A percentile compares a stretch with the other conserved stretches of the same genome.
Conservation (phyloP, 2,329 filamentous ascomycete species). For the Exophiala oligosperma region DNA sequence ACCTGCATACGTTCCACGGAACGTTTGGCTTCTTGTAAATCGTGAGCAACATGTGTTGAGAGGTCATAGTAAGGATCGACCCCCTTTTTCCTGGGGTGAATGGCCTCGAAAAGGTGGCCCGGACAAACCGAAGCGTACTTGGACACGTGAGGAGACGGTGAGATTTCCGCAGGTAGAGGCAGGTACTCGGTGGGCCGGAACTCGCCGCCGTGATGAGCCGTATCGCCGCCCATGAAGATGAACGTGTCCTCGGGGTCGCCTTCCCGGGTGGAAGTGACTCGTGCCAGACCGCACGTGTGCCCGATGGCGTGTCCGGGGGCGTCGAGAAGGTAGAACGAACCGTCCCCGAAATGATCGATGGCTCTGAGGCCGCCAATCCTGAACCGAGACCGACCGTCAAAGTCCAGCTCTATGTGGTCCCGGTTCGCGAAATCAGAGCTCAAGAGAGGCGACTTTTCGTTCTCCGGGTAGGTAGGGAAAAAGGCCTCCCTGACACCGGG, state of each 20-base stretch:
- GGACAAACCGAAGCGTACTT: conserved; percentile 25
- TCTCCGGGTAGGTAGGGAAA: conserved; percentile 49
- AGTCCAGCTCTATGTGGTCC: conserved; percentile 26
- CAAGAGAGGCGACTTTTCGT: conserved; percentile 36
- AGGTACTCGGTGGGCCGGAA: conserved; percentile 33
- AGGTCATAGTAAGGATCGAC: conserved; percentile 24
- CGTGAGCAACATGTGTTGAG: conserved; percentile 26
- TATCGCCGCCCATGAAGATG: conserved; percentile 53
- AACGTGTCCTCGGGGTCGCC: conserved; percentile 37
- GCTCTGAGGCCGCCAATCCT: conserved; percentile 40
- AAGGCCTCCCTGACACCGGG: conserved; percentile 46
- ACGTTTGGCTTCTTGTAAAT: conserved; percentile 26
- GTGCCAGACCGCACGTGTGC: conserved; percentile 51
- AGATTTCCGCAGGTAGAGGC: conserved; percentile 30
- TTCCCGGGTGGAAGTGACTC: conserved; percentile 42
- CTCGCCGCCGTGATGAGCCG: conserved; percentile 43
- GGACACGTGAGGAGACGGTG: conserved; percentile 6
- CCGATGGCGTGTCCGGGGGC: conserved; percentile 37
- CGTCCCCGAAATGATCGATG: conserved; percentile 43
- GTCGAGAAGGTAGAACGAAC: conserved; percentile 5
- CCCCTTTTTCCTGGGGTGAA: conserved; percentile 27
- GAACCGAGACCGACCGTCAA: conserved; percentile 37
- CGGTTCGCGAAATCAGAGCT: conserved; percentile 37
- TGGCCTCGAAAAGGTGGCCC: conserved; percentile 29
- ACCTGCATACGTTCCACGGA: conserved; percentile 28